Evolutionary conservation across 768 basidiomycete species (phyloP).

Genomic region (Termitomyces sp.): DNA sequence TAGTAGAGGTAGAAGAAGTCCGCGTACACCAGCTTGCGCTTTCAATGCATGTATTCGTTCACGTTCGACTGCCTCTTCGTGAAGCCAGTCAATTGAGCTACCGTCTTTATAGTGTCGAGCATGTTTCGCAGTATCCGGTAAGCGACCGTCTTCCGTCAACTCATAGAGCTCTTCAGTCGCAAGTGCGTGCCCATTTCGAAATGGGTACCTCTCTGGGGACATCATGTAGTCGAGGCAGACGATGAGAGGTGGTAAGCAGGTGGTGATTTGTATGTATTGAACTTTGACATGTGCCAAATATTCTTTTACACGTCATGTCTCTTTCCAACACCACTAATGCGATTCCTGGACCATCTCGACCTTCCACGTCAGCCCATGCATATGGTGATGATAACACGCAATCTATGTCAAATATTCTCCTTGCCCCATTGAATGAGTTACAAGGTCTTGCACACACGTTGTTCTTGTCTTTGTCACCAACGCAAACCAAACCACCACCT

Average conservation of each 20-base stretch:
- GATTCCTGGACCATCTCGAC: constrained; percentile 9
- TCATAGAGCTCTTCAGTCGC: constrained; percentile 41
- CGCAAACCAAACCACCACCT: constrained; percentile 59
- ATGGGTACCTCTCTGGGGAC: constrained; percentile 3
- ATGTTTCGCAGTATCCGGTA: constrained; percentile 26
- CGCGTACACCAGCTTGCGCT: constrained; percentile 51
- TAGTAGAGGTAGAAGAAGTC: constrained; percentile 49
- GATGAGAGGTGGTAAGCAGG: background rate
- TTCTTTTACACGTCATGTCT: constrained; percentile 9
- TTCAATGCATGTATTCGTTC: constrained; percentile 47
- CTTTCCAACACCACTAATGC: constrained; percentile 4
- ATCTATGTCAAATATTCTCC: constrained; percentile 62
- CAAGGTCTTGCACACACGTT: constrained; percentile 64
- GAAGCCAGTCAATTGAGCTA: constrained; percentile 65
- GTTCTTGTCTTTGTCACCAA: constrained; percentile 70
- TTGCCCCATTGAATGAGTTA: constrained; percentile 58
- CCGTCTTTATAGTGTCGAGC: constrained; percentile 52
- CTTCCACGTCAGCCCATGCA: background rate
- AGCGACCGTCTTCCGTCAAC: constrained; percentile 39
- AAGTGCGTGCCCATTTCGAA: constrained; percentile 19
- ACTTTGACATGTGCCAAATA: constrained; percentile 8
- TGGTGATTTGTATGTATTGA: background rate
- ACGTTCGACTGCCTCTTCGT: constrained; percentile 61
- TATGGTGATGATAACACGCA: constrained; percentile 8
- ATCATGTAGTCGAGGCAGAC: constrained; percentile 1